Evolutionary conservation across 176 grass and related monocot genomes (phyloP).

Genomic region (Rhynchospora breviuscula): DNA sequence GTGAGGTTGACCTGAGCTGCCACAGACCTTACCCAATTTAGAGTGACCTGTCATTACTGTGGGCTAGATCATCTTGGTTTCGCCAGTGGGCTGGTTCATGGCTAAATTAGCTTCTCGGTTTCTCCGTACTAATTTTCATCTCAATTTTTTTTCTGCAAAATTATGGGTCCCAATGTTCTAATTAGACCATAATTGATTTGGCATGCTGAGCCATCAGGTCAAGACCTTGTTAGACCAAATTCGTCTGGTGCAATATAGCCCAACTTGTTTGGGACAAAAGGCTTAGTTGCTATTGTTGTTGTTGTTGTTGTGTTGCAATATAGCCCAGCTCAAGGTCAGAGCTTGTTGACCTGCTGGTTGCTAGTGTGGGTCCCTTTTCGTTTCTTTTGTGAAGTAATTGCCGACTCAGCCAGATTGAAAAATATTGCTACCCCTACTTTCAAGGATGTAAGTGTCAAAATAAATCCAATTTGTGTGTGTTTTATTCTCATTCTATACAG

Average conservation of each 20-base stretch:
- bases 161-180: neutral
- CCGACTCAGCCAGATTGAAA: neutral
- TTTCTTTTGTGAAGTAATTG: neutral
- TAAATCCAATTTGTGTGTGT: neutral
- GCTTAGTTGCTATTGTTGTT: too few species aligned
- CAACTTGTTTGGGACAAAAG: too few species aligned
- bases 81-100: neutral
- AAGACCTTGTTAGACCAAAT: neutral
- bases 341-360: neutral
- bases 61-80: neutral
- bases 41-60: neutral
- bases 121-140: neutral
- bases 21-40: neutral
- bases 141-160: neutral
- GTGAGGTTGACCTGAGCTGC: constrained; percentile 1
- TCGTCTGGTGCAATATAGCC: neutral
- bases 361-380: neutral
- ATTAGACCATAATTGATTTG: neutral
- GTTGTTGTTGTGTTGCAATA: too few species aligned
- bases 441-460: neutral
- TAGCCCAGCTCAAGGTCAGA: neutral
- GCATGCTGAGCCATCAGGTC: neutral
- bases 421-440: neutral
- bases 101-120: neutral
- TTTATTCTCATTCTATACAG: constrained; percentile 29